phyloP scores from a whole-genome alignment of 768 basidiomycete species.

The Clitopilus hobsonii region DNA sequence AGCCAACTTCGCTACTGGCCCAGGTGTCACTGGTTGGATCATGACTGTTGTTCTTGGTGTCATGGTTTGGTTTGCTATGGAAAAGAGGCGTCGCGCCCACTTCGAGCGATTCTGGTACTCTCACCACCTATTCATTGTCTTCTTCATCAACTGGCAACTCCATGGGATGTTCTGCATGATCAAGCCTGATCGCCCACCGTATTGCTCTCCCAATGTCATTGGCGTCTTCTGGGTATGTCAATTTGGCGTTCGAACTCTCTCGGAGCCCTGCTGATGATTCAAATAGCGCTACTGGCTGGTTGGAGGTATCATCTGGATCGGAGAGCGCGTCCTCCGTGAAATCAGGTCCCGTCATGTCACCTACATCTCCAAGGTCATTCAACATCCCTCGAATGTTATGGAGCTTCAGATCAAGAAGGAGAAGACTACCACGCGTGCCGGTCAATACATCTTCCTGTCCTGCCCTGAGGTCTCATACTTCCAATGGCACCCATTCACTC shows the following conservation, averaged over 20 bases:
- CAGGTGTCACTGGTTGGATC: constrained; percentile 83
- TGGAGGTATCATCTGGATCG: constrained; percentile 82
- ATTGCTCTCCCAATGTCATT: constrained; percentile 78
- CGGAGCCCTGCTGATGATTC: constrained; percentile 3
- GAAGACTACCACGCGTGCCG: constrained; percentile 74
- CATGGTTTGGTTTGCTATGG: constrained; percentile 85
- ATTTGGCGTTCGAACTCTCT: background rate
- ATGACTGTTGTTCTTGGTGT: constrained; percentile 70
- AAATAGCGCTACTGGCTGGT: constrained; percentile 82
- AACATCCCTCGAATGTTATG: constrained; percentile 91
- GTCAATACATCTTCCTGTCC: constrained; percentile 90
- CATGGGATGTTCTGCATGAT: constrained; percentile 99
- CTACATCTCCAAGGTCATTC: constrained; percentile 91
- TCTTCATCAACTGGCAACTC: constrained; percentile 93
- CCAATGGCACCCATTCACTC: constrained; percentile 97
- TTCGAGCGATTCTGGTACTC: constrained; percentile 92
- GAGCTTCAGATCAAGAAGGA: constrained; percentile 99
- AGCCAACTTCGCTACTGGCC: constrained; percentile 80
- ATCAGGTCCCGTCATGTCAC: constrained; percentile 87
- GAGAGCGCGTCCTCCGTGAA: constrained; percentile 89
- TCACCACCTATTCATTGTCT: constrained; percentile 85
- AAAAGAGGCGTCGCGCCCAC: constrained; percentile 69
- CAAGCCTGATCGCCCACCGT: constrained; percentile 83
- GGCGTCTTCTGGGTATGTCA: constrained; percentile 91
- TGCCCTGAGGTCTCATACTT: constrained; percentile 92